phyloP scores from a whole-genome alignment of 2,329 filamentous ascomycete genomes.

The Cryphonectria radicalis region DNA sequence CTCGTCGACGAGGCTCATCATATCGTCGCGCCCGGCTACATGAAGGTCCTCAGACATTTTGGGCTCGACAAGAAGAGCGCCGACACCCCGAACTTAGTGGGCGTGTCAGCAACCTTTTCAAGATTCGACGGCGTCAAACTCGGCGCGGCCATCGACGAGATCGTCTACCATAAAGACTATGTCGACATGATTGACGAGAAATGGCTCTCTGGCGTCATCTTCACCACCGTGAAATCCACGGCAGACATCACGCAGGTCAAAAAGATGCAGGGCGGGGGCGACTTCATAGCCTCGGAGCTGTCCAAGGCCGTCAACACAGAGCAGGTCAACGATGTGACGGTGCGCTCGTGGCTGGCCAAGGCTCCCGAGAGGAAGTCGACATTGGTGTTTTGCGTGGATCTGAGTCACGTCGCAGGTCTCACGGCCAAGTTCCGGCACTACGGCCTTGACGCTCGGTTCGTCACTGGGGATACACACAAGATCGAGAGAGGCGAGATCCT shows the following conservation, averaged over 20 bases:
- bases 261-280: constrained; percentile 66
- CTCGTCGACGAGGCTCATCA: constrained; percentile 97
- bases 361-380: constrained; percentile 78
- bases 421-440: constrained; percentile 75
- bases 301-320: constrained; percentile 83
- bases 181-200: constrained; percentile 78
- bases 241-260: constrained; percentile 76
- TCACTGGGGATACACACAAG: constrained; percentile 81
- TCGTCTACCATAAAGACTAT: constrained; percentile 87
- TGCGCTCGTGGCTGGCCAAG: constrained; percentile 83
- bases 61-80: constrained; percentile 57
- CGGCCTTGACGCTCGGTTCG: constrained; percentile 81
- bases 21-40: constrained; percentile 83
- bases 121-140: constrained; percentile 83
- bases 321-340: constrained; percentile 79
- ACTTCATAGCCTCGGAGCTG: constrained; percentile 80
- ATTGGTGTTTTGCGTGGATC: constrained; percentile 90
- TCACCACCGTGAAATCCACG: constrained; percentile 86
- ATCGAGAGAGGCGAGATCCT: constrained; percentile 71
- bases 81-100: constrained; percentile 71
- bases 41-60: constrained; percentile 78
- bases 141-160: constrained; percentile 87
- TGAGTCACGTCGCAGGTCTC: constrained; percentile 77
- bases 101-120: constrained; percentile 78
- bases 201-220: constrained; percentile 89